These are phyloP conservation scores for Tetrahymena borealis DNA, from an alignment of 73 alveolate genomes.

Conservation along the genomic window DNA sequence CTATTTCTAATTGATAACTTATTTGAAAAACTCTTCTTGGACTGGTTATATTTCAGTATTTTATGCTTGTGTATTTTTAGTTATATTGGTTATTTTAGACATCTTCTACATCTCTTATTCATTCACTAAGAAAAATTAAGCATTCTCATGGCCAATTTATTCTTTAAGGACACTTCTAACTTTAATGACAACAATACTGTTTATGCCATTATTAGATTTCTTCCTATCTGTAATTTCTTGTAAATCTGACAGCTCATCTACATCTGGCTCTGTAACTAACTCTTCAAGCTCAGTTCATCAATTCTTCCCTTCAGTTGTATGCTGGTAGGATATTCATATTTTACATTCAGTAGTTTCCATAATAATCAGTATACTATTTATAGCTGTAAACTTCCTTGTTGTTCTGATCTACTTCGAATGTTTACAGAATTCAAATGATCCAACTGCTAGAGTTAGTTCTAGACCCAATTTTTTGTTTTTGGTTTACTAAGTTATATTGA, in stretches of 20 bases:
- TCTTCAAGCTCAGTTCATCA: background rate
- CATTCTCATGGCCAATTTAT: conserved; percentile 43
- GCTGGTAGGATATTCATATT: conserved; percentile 45
- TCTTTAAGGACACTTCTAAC: conserved; percentile 29
- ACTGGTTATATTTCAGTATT: conserved; percentile 24
- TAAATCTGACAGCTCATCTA: conserved; percentile 12
- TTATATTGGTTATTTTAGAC: conserved; percentile 34
- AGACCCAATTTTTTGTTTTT: conserved; percentile 10
- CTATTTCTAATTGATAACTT: conserved; percentile 25
- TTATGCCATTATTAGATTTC: conserved; percentile 28
- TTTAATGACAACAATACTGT: conserved; percentile 42
- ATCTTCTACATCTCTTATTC: conserved; percentile 45
- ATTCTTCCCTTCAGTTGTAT: conserved; percentile 13
- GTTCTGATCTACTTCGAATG: conserved; percentile 33
- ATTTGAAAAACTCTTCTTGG: conserved; percentile 28
- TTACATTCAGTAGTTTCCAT: conserved; percentile 33
- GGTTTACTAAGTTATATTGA: conserved; percentile 18
- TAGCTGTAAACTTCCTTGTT: conserved; percentile 13
- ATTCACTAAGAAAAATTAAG: conserved; percentile 35
- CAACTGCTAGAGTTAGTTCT: conserved; percentile 36
- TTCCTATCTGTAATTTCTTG: conserved; percentile 12
- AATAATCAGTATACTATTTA: conserved; percentile 25
- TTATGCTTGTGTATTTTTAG: conserved; percentile 22
- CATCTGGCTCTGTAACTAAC: background rate
- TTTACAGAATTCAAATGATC: conserved; percentile 15